Percentiles rank a stretch among this genome's conserved stretches.
phyloP scores from a whole-genome alignment of 495 filamentous ascomycete species.

The Cryomyces antarcticus region DNA sequence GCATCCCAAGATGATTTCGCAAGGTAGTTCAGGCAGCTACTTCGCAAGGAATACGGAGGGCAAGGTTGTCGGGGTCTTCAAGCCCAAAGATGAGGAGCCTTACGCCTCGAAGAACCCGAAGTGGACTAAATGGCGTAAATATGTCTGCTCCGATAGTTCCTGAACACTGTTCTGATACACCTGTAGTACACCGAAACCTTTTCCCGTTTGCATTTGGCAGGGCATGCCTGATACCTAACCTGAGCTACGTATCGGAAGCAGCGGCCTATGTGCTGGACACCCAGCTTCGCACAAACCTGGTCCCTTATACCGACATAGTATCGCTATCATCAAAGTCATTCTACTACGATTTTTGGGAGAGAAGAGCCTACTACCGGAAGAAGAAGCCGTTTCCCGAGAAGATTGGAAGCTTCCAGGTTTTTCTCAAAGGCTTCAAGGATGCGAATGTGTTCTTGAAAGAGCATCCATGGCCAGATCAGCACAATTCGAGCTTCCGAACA shows the following conservation, averaged over 20 bases:
- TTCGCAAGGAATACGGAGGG: constrained; percentile 84
- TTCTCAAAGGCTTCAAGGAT: constrained; percentile 90
- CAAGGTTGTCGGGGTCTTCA: constrained; percentile 93
- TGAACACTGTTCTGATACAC: too few species aligned
- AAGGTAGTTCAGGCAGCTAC: constrained; percentile 94
- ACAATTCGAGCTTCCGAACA: constrained; percentile 51
- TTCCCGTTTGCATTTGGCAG: constrained; percentile 95
- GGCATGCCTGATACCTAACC: constrained; percentile 90
- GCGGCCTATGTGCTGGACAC: constrained; percentile 89
- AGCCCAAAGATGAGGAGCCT: constrained; percentile 97
- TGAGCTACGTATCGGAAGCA: constrained; percentile 97
- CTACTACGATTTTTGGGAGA: constrained; percentile 94
- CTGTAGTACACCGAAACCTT: constrained; percentile 27
- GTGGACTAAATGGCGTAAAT: constrained; percentile 21
- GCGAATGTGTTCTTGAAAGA: constrained; percentile 88
- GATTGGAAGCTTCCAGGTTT: constrained; percentile 90
- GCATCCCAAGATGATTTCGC: constrained; percentile 87
- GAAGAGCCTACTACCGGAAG: constrained; percentile 68
- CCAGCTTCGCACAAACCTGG: constrained; percentile 73
- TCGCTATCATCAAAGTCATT: constrained; percentile 91
- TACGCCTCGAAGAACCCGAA: constrained; percentile 38
- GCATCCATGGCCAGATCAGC: constrained; percentile 95
- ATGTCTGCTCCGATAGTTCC: too few species aligned
- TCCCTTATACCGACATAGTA: constrained; percentile 91
- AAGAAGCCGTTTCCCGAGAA: constrained; percentile 80